Conservation (phyloP, 116 monocot genomes). For the Posidonia oceanica region DNA sequence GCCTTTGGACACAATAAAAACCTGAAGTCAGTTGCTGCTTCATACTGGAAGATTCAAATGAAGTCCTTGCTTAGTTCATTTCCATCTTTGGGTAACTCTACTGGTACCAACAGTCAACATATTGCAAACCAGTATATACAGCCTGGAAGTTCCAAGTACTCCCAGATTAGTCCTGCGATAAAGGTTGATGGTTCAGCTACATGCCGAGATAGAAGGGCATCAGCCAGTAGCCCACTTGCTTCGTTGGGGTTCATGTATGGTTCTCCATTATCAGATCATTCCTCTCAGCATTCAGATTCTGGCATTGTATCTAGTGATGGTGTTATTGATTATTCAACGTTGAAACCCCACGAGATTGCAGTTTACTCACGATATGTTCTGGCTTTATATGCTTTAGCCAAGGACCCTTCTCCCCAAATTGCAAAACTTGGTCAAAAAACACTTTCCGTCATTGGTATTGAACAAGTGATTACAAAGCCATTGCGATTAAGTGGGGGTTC, state of each 20-base stretch:
- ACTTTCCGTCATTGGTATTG: constrained; percentile 74
- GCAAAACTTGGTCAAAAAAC: constrained; percentile 48
- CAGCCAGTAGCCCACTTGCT: constrained; percentile 57
- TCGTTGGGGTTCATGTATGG: constrained; percentile 56
- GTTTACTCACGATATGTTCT: constrained; percentile 62
- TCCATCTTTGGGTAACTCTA: constrained; percentile 64
- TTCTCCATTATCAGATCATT: constrained; percentile 81
- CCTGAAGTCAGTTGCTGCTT: constrained; percentile 62
- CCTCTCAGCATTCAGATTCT: constrained; percentile 80
- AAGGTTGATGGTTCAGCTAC: constrained; percentile 43
- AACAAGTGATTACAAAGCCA: constrained; percentile 56
- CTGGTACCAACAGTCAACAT: constrained; percentile 24
- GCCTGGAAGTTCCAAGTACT: constrained; percentile 29
- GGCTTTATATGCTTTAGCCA: constrained; percentile 63
- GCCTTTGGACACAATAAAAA: constrained; percentile 74
- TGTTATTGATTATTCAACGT: constrained; percentile 26
- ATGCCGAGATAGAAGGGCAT: constrained; percentile 64
- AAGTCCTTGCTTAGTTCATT: constrained; percentile 48
- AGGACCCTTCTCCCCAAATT: constrained; percentile 71
- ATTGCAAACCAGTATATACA: constrained; percentile 41
- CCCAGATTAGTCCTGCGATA: constrained; percentile 46
- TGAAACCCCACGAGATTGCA: constrained; percentile 30
- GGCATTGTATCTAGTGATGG: constrained; percentile 66
- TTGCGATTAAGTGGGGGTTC: constrained; percentile 21
- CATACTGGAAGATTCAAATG: constrained; percentile 76